These are phyloP conservation scores for Magnaporthiopsis rhizophila DNA, from an alignment of 2,329 filamentous ascomycete species.

Conservation along the genomic window DNA sequence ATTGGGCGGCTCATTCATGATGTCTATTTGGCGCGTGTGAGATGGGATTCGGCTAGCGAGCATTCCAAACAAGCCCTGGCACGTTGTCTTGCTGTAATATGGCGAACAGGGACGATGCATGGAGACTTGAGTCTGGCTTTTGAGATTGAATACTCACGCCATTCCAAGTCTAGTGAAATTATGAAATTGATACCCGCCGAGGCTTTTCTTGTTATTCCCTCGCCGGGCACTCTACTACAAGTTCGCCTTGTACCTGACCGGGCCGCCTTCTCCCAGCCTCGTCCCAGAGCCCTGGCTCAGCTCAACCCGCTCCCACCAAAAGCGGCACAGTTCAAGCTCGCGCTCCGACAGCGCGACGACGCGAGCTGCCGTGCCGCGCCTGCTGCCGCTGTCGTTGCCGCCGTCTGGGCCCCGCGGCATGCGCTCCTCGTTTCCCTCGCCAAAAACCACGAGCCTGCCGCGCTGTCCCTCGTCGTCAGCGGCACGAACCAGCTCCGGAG, in stretches of 20 bases:
- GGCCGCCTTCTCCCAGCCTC: neutral
- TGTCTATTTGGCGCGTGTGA: neutral
- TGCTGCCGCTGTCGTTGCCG: constrained; percentile 9
- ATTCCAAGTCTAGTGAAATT: no score
- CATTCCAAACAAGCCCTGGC: no score
- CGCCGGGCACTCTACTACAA: neutral
- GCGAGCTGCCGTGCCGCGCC: constrained; percentile 34
- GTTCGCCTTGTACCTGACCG: neutral
- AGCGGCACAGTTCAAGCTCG: constrained; percentile 43
- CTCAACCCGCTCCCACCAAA: constrained; percentile 51
- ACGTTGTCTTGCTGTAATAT: no score
- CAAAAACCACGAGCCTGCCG: constrained; percentile 40
- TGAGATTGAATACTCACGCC: no score
- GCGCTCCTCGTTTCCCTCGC: constrained; percentile 49
- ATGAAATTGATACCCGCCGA: no score
- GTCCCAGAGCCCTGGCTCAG: constrained; percentile 36
- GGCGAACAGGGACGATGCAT: no score
- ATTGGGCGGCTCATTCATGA: neutral
- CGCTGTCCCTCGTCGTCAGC: neutral
- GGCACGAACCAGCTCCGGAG: constrained; percentile 2
- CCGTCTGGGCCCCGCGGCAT: constrained; percentile 14
- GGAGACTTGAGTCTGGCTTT: no score
- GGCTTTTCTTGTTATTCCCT: no score
- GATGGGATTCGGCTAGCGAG: no score
- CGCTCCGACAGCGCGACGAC: constrained; percentile 32